Conservation (phyloP, 2,329 filamentous ascomycete species). For the Fusarium siculi region DNA sequence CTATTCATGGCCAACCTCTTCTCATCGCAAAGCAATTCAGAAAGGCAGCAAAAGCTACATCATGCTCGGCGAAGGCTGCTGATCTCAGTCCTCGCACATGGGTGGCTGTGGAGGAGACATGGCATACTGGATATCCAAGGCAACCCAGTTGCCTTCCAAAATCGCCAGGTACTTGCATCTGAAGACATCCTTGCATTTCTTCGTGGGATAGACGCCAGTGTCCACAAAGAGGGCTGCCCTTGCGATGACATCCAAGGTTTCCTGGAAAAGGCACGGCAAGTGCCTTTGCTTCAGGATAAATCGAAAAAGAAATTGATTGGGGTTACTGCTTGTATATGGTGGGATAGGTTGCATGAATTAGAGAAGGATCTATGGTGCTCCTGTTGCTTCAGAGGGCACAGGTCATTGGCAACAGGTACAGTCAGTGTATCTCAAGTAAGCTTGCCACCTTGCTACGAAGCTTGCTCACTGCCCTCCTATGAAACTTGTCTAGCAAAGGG, state of each 20-base stretch:
- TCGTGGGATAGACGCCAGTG: background rate
- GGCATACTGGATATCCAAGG: background rate
- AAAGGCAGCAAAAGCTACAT: background rate
- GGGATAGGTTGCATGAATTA: background rate
- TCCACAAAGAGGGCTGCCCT: background rate
- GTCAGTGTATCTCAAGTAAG: no score
- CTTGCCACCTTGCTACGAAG: no score
- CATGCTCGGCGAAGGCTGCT: background rate
- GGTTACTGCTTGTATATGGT: background rate
- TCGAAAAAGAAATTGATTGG: background rate
- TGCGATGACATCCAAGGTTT: background rate
- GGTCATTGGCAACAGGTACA: no score
- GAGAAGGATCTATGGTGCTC: background rate
- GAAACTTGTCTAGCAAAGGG: no score
- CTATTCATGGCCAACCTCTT: background rate
- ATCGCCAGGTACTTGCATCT: background rate
- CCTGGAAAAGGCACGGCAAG: background rate
- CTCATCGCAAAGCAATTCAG: background rate
- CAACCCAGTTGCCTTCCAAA: background rate
- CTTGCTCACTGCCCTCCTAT: no score
- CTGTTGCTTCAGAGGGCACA: background rate
- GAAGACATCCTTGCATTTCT: background rate
- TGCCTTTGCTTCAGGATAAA: background rate
- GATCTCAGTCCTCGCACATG: background rate
- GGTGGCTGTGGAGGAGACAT: background rate